A percentile compares a stretch with the other conserved stretches of the same genome.
Evolutionary conservation across 306 rosid genomes (phyloP).

Genomic region (Cicer yamashitae): DNA sequence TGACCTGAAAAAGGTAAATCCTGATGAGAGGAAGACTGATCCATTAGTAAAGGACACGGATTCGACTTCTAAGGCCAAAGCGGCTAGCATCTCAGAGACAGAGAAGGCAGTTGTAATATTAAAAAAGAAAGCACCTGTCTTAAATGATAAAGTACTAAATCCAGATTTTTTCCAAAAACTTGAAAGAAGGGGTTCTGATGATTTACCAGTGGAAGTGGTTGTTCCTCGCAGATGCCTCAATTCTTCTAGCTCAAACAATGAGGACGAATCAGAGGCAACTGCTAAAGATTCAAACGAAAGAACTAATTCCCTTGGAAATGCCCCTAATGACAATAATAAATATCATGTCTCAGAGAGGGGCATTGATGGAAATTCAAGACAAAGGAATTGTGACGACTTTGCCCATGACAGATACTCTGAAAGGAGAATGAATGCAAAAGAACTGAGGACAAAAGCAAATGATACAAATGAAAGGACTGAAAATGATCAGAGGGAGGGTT

Average conservation of each 20-base stretch:
- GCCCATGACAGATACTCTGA: conserved; percentile 65
- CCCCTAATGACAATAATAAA: conserved; percentile 59
- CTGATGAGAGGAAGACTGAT: conserved; percentile 56
- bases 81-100: conserved; percentile 70
- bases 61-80: conserved; percentile 59
- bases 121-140: conserved; percentile 85
- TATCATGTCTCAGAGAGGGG: conserved; percentile 65
- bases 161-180: conserved; percentile 95
- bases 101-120: conserved; percentile 87
- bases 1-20: conserved; percentile 53
- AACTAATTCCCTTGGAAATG: conserved; percentile 54
- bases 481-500: conserved; percentile 70
- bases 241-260: conserved; percentile 73
- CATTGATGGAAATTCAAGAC: conserved; percentile 57
- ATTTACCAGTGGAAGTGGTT: conserved; percentile 91
- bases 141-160: conserved; percentile 84
- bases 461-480: conserved; percentile 67
- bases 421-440: conserved; percentile 72
- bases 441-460: conserved; percentile 61
- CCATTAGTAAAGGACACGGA: conserved; percentile 61
- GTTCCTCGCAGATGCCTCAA: conserved; percentile 75
- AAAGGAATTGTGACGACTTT: conserved; percentile 59
- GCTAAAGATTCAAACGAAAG: conserved; percentile 61
- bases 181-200: conserved; percentile 82
- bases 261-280: conserved; percentile 61